Evolutionary conservation across 2,329 filamentous ascomycete genomes (phyloP), one percentile per base, ranked within the genome.

Genomic region (Colletotrichum sp.): DNA sequence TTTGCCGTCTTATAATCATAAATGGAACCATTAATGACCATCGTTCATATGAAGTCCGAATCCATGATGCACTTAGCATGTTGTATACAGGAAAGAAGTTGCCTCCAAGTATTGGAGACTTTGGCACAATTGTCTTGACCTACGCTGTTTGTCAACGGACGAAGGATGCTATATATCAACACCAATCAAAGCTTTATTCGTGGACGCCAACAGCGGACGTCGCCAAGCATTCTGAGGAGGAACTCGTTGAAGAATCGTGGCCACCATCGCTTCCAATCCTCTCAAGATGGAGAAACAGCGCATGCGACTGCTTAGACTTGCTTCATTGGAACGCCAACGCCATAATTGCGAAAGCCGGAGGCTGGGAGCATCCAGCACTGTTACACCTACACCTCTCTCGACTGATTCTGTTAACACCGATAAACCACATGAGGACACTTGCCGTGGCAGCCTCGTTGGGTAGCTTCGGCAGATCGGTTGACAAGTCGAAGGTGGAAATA

Each of bases 321-420:
- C 83, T 92, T 3, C 90, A 92, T 78, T 92, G 90, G 90, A 85
- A 87, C 22, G 90, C 90, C 4, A 91, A 91, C 77, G 87, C 85
- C 57, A 86, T 85, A 1, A 87, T 90, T 34, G 87, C 88, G 6
- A 85, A 86, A 65, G 82, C 86, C 2, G 84, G 85, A 2, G 90
- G 90, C 0, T 82, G 88, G 8, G 90, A 92, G 74, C 89, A 91
- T 73, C 86, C 88, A 4, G 90, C 88, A 2, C 85, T 92, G 0
- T 80, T 91, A 8, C 89, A 92, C 77, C 84, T 92, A 5, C 91
- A 92, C 77, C 80, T 89, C 3, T 87, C 90, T 0, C 85, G 91
- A 3, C 84, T 91, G 2, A 82, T 91, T 0, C 81, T 92, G 3
- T 85, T 91, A 0, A 84, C 86, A 0, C 90, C 90, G 0, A 86